Percentiles rank a stretch among this genome's conserved stretches.
Conservation (phyloP, 345 rosid species). For the Populus simonii region DNA sequence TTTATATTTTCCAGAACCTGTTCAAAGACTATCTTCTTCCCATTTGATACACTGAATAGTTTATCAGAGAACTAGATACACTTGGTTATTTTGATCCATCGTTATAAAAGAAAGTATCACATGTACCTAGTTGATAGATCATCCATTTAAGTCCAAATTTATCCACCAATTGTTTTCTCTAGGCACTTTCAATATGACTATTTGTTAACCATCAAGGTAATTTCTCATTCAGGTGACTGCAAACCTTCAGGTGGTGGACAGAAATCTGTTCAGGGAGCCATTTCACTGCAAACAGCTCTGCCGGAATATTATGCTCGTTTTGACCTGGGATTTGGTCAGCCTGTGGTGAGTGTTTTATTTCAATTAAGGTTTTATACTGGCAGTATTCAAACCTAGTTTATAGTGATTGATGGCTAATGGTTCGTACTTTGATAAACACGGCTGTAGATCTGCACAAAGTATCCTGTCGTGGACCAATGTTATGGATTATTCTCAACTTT, state of each 20-base stretch:
- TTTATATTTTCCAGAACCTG: background rate
- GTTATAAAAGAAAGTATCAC: background rate
- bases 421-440: slow-evolving; percentile 12
- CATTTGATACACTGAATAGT: background rate
- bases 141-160: background rate
- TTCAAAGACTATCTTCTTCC: background rate
- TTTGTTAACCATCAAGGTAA: slow-evolving; percentile 6
- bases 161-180: background rate
- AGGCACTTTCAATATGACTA: background rate
- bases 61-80: background rate
- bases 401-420: slow-evolving; percentile 9
- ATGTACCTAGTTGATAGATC: background rate
- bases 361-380: background rate
- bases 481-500: slow-evolving; percentile 72
- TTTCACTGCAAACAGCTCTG: slow-evolving; percentile 48
- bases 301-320: slow-evolving; percentile 45
- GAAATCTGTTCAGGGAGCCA: slow-evolving; percentile 43
- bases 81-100: background rate
- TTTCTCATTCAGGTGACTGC: slow-evolving; percentile 46
- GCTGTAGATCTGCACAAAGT: slow-evolving; percentile 56
- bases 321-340: slow-evolving; percentile 69
- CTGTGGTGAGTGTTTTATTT: slow-evolving; percentile 44
- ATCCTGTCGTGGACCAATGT: slow-evolving; percentile 59
- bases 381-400: background rate
- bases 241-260: slow-evolving; percentile 48